A percentile compares a stretch with the other conserved stretches of the same genome.
Evolutionary conservation across 306 rosid species (phyloP).

Genomic region (Ormosia emarginata): DNA sequence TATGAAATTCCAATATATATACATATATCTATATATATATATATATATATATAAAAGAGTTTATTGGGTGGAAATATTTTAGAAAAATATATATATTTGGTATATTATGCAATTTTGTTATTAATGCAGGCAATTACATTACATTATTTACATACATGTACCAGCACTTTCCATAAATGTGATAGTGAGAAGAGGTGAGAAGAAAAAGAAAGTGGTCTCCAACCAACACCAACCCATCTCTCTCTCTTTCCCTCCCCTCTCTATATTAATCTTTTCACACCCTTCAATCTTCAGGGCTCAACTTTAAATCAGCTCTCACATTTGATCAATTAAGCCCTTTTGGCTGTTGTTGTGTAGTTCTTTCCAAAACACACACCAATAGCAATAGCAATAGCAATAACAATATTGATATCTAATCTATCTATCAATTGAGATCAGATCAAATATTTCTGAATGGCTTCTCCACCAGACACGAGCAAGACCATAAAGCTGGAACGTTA

Average conservation of each 20-base stretch:
- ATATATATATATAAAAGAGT: too few relatives aligned
- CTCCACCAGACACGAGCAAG: slow-evolving; percentile 91
- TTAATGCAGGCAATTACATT: neutral
- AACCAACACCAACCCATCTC: slow-evolving; percentile 51
- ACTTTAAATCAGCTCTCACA: slow-evolving; percentile 36
- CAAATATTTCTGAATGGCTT: slow-evolving; percentile 42
- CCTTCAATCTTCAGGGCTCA: slow-evolving; percentile 54
- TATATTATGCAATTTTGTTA: too few relatives aligned
- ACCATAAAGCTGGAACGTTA: slow-evolving; percentile 82
- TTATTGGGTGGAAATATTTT: too few relatives aligned
- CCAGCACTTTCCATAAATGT: slow-evolving; percentile 44
- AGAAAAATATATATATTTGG: too few relatives aligned
- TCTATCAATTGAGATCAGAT: neutral
- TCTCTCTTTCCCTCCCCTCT: neutral
- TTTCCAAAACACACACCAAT: neutral
- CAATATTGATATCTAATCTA: too few relatives aligned
- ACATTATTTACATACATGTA: neutral
- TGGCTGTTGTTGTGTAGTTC: neutral
- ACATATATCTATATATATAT: too few relatives aligned
- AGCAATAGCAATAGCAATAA: neutral
- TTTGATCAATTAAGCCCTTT: neutral
- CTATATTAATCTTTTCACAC: slow-evolving; percentile 52
- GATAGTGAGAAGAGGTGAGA: slow-evolving; percentile 30
- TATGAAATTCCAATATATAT: neutral
- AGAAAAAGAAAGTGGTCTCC: slow-evolving; percentile 58